Base-by-base conservation (phyloP, 768 basidiomycete species). In the Lactarius vividus region DNA sequence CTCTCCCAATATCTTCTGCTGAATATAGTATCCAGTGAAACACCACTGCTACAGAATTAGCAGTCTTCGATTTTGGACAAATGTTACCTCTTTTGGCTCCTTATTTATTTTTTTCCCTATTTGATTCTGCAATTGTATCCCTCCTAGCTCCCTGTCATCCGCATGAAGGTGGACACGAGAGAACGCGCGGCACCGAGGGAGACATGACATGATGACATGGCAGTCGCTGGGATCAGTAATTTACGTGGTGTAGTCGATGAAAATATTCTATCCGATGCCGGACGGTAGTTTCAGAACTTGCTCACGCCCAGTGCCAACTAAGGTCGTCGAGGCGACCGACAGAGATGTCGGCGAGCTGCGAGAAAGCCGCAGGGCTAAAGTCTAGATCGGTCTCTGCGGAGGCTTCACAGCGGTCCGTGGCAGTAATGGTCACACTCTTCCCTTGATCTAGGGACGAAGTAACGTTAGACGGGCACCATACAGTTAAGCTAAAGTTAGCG, bases 351-450 rank as follows among this genome's bases (percentile, higher is more conserved):
- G 87, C 84, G 46, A 92, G 78, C 8, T 67, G 0, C 0, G 70
- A 6, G 75, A 91, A 92, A 10, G 87, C 87, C 8, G 75, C 1
- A 7, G 83, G 85, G 13, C 87, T 85, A 68, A 92, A 80, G 75
- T 91, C 88, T 66, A 92, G 81, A 72, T 83, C 81, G 57, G 73
- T 79, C 9, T 74, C 0, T 0, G 66, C 68, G 69, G 91, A 93
- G 15, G 72, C 87, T 0, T 59, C 72, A 72, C 92, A 92, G 26
- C 89, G 81, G 74, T 94, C 91, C 6, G 79, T 80, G 69, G 91
- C 72, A 0, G 74, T 72, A 26, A 88, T 83, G 0, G 73, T 76
- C 58, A 86, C 78, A 2, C 70, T 72, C 35, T 82, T 83, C 69
- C 85, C 84, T 54, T 79, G 35, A 71, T 84, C 89, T 89, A 68